phyloP scores from a whole-genome alignment of 1,284 basidiomycete genomes.

The Tilletiopsis washingtonensis region DNA sequence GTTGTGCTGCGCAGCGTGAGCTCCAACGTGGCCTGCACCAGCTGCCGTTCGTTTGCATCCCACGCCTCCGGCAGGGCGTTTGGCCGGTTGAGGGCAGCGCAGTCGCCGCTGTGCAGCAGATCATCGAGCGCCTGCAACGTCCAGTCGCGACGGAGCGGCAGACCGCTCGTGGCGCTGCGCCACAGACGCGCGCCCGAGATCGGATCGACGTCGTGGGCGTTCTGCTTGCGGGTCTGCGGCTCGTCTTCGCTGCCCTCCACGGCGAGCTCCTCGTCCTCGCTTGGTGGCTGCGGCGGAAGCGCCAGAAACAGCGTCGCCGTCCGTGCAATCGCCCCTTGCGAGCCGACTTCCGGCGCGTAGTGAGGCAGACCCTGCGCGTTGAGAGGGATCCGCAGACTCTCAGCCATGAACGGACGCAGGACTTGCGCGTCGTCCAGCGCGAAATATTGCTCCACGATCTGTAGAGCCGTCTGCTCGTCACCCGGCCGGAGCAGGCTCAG shows the following conservation, averaged over 20 bases:
- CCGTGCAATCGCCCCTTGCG: not conserved
- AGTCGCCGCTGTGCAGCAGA: constrained; percentile 54
- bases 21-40: constrained; percentile 62
- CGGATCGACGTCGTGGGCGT: constrained; percentile 24
- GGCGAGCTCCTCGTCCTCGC: not conserved
- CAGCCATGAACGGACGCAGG: no score
- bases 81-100: constrained; percentile 53
- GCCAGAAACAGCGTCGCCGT: not conserved
- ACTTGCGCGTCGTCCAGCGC: no score
- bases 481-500: no score
- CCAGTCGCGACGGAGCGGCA: constrained; percentile 70
- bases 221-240: constrained; percentile 4
- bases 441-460: no score
- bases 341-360: not conserved
- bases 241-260: not conserved
- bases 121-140: constrained; percentile 66
- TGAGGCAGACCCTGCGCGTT: no score
- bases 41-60: constrained; percentile 71
- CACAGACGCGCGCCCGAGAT: constrained; percentile 48
- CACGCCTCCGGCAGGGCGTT: constrained; percentile 65
- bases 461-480: no score
- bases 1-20: constrained; percentile 51
- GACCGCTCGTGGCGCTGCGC: constrained; percentile 49
- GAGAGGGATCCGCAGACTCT: no score
- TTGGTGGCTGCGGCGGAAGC: not conserved